Conservation (phyloP, 495 filamentous ascomycete genomes). For the Filosporella fistucella region DNA sequence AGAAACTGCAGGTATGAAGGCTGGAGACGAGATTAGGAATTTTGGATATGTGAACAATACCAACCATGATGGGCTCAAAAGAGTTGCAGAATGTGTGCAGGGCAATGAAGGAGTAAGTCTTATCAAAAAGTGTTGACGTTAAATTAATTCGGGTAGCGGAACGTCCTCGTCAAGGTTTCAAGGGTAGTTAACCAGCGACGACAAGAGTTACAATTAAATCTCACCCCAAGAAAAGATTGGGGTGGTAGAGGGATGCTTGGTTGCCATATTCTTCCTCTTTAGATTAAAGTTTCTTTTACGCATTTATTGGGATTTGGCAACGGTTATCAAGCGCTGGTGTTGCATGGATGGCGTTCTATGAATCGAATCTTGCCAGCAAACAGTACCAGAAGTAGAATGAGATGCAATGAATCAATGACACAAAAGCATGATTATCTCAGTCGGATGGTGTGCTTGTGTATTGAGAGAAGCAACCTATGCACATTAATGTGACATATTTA, state of each 20-base stretch:
- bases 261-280: slow-evolving; percentile 81
- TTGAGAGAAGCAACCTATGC: too few relatives aligned
- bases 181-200: slow-evolving; percentile 39
- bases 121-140: neutral
- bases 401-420: slow-evolving; percentile 3
- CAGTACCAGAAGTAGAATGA: neutral
- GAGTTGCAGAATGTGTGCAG: slow-evolving; percentile 78
- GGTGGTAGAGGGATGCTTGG: slow-evolving; percentile 84
- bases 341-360: slow-evolving; percentile 14
- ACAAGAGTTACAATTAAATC: slow-evolving; percentile 59
- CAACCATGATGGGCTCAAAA: slow-evolving; percentile 82
- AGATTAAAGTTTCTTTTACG: slow-evolving; percentile 5
- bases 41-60: slow-evolving; percentile 78
- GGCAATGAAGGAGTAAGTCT: slow-evolving; percentile 83
- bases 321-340: slow-evolving; percentile 11
- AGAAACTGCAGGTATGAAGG: slow-evolving; percentile 72
- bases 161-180: slow-evolving; percentile 65
- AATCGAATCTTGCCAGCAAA: too few relatives aligned
- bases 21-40: slow-evolving; percentile 75
- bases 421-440: too few relatives aligned
- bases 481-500: too few relatives aligned
- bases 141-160: slow-evolving; percentile 39
- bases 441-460: too few relatives aligned
- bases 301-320: neutral
- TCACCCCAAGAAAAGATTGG: slow-evolving; percentile 77